Evolutionary conservation across 306 rosid genomes (phyloP), one percentile per base, ranked within the genome.

Genomic region (Trifolium repens): DNA sequence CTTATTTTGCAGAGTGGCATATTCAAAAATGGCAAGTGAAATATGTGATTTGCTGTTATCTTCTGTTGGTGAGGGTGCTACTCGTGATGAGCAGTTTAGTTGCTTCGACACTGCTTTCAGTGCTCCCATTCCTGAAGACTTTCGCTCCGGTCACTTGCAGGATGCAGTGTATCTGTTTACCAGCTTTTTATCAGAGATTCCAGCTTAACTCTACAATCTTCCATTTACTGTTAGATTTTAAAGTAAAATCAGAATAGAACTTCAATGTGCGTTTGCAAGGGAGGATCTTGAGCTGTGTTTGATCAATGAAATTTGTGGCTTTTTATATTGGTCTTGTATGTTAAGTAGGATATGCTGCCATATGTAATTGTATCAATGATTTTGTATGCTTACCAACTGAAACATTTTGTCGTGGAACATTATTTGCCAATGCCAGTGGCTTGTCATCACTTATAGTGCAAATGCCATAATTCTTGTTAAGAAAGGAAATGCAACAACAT

Each of bases 1-100:
- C 71, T 70, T 57, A 73, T 49, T 71, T 30, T 80, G 77, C 87
- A 94, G 98, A 76, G 87, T 89, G 72, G 96, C 72, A 42, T 91
- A 85, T 86, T 91, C 97, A n/a, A 91, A 88, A 87, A 94, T 94
- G 97, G 94, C 88, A 0, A 82, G 92, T 47, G 92, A 91, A 84
- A 84, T 91, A 64, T 80, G 93, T 78, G 81, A 85, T 43, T 73
- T 89, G 81, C 91, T 94, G 78, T 87, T 91, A 58, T 86, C 88
- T 44, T 83, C 75, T 79, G 79, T 89, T 6, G 85, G 87, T 1
- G 96, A 94, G 35, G 89, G 89, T 69, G 77, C 88, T 26, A 74
- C 86, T 14, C 86, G 96, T 52, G 96, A 90, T 67, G 87, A 79
- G 30, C 96, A 90, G 78, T 86, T 91, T 34, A 85, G 81, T 75